Base-by-base conservation (phyloP, 2,329 filamentous ascomycete genomes). In the Plenodomus biglobosus region DNA sequence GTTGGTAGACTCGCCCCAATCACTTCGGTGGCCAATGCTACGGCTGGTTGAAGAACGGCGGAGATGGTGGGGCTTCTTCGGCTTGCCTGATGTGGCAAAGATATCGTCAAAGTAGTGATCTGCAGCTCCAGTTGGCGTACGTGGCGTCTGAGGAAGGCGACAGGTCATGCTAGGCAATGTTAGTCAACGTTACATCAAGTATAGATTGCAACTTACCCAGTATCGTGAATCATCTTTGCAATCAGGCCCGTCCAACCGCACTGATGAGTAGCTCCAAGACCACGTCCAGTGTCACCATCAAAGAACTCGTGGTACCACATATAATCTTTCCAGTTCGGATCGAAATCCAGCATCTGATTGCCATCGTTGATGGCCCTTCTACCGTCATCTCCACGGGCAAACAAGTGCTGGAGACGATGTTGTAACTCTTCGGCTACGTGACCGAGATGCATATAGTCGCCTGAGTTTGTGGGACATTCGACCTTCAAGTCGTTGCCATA, bases 241-340 rank as follows among this genome's bases (percentile, higher is more conserved):
- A 97, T 91, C 59, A 97, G 74, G 19, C 92, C 92, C 32, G 92
- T 96, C 92, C 94, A 97, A 41, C 92, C 92, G 67, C 90, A 96
- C 73, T 97, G 94, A 73, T 97, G 94, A 40, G 86, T 92, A 32
- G 92, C 90, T 48, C 92, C 92, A 1, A 97, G 81, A 15, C 94
- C 92, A 58, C 91, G 87, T 13, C 92, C 92, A 42, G 80, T 86
- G 69, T 97, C 92, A 34, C 91, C 92, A 67, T 97, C 92, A 68
- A 97, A 97, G 79, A 95, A 97, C 71, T 97, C 92, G 69, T 95
- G 88, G 80, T 95, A 97, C 89, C 90, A 96, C 62, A 97, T 78
- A 65, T 92, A 84, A 64, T 95, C 92, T 71, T 87, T 92, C 92
- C 92, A 97, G 72, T 96, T 79, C 19, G 89, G 86, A 66, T 97